Percentiles rank a stretch among this genome's conserved stretches.
These are phyloP conservation scores for Cryphonectria japonica DNA, from an alignment of 2,329 filamentous ascomycete genomes.

Conservation along the genomic window DNA sequence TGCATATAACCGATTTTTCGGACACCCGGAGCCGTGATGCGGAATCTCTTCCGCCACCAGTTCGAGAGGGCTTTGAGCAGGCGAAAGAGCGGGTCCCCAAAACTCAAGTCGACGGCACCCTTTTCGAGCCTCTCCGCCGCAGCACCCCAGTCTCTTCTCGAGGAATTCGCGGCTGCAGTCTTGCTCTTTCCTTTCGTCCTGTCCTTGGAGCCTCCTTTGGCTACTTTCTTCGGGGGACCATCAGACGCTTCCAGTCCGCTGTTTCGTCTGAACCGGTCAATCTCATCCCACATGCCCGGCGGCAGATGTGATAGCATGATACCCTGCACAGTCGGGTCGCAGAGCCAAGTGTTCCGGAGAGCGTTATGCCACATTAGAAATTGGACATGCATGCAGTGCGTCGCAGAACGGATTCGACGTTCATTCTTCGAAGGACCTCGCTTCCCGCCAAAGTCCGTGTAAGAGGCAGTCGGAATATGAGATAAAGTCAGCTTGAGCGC, in stretches of 20 bases:
- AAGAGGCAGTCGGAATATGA: slow-evolving; percentile 49
- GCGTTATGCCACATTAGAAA: slow-evolving; percentile 88
- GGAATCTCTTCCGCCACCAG: slow-evolving; percentile 89
- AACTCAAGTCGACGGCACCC: slow-evolving; percentile 75
- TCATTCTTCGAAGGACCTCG: slow-evolving; percentile 88
- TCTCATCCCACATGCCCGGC: slow-evolving; percentile 68
- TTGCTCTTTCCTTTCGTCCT: slow-evolving; percentile 45
- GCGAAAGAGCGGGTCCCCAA: slow-evolving; percentile 78
- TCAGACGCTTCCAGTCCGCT: slow-evolving; percentile 58
- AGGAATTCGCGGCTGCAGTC: slow-evolving; percentile 43
- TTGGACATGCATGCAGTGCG: slow-evolving; percentile 89
- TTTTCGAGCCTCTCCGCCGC: slow-evolving; percentile 71
- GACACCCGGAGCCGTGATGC: slow-evolving; percentile 74
- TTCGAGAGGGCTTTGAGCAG: slow-evolving; percentile 76
- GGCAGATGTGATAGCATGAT: slow-evolving; percentile 76
- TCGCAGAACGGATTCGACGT: slow-evolving; percentile 73
- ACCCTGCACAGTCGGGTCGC: slow-evolving; percentile 74
- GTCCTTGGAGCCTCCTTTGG: slow-evolving; percentile 29
- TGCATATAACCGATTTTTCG: slow-evolving; percentile 91
- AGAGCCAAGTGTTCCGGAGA: slow-evolving; percentile 81
- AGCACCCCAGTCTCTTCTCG: slow-evolving; percentile 70
- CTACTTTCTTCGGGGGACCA: slow-evolving; percentile 41
- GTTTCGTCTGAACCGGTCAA: slow-evolving; percentile 73
- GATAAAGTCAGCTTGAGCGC: slow-evolving; percentile 76
- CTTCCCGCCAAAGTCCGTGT: slow-evolving; percentile 66